These are phyloP conservation scores for Suhomyces sp. DNA, from an alignment of 805 yeast genomes.

Conservation along the genomic window DNA sequence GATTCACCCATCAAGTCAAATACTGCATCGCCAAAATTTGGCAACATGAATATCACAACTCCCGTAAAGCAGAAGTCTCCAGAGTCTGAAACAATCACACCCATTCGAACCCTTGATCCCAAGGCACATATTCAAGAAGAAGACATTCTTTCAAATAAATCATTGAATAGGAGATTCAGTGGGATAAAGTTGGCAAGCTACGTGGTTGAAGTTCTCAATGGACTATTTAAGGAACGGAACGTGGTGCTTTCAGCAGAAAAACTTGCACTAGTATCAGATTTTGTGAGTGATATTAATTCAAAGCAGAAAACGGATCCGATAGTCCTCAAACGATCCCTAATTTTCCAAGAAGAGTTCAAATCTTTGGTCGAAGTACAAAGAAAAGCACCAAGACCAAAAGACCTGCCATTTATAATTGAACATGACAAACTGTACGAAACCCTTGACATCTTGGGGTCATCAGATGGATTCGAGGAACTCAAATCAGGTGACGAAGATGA, in stretches of 20 bases:
- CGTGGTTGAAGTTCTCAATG: conserved; percentile 6
- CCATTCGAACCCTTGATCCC: conserved; percentile 5
- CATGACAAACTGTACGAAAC: no score
- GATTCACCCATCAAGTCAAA: no score
- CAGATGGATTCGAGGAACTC: conserved; percentile 5
- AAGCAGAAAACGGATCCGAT: conserved; percentile 1
- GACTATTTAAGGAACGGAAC: conserved; percentile 7
- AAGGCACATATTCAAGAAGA: background rate
- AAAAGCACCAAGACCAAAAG: conserved; percentile 12
- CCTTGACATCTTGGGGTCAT: no score
- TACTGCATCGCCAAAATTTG: no score
- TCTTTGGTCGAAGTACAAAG: background rate
- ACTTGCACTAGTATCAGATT: background rate
- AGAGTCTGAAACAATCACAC: background rate
- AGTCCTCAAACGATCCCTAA: background rate
- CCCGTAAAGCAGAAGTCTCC: background rate
- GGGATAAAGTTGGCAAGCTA: background rate
- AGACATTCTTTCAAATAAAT: background rate
- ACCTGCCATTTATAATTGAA: conserved; percentile 17
- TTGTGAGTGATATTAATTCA: conserved; percentile 2
- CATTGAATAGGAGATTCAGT: conserved; percentile 6
- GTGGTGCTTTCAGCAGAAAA: conserved; percentile 4
- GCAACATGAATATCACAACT: no score
- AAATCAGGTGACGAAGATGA: no score
- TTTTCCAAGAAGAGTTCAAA: conserved; percentile 1